Conservation (phyloP, 75 land plant species). For the Picea glauca region DNA sequence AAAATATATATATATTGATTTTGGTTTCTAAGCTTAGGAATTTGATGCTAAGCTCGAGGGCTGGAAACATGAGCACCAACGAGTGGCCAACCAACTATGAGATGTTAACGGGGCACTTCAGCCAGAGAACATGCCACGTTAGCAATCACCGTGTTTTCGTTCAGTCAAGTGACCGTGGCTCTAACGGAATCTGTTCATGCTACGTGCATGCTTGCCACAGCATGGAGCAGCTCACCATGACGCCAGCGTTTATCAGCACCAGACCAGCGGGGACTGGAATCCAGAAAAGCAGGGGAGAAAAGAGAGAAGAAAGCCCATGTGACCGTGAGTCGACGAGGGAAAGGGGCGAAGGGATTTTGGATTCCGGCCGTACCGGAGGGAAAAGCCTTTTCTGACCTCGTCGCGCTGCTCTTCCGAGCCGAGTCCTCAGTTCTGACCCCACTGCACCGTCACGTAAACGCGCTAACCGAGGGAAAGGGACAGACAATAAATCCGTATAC, state of each 20-base stretch:
- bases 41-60: no score
- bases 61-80: no score
- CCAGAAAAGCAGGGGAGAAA: neutral
- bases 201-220: neutral
- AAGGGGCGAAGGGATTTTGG: neutral
- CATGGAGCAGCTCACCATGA: neutral
- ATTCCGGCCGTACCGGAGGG: neutral
- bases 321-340: neutral
- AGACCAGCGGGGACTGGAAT: neutral
- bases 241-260: neutral
- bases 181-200: neutral
- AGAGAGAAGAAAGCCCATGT: neutral
- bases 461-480: slow-evolving; percentile 4
- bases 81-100: no score
- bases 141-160: no score
- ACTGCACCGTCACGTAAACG: neutral
- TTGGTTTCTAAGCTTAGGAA: no score
- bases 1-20: no score
- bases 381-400: neutral
- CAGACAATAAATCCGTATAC: neutral
- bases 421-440: neutral
- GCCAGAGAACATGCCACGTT: no score
- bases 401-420: neutral
- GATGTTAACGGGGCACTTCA: no score
- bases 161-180: no score